Base-by-base conservation (phyloP, 169 alveolate genomes). In the Babesia bigemina region DNA sequence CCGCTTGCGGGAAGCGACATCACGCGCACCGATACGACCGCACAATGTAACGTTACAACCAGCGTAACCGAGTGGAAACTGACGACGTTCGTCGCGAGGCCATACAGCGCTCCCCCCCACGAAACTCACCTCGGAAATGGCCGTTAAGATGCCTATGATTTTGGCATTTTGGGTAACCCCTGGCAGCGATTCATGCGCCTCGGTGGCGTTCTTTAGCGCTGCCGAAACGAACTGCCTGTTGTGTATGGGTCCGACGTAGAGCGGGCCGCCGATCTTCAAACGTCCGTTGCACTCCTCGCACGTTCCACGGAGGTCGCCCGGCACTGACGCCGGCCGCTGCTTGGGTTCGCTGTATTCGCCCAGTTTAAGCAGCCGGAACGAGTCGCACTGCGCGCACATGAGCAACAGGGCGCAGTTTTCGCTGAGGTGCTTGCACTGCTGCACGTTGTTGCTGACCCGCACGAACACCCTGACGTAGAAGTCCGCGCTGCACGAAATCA, bases 381-480 rank as follows among this genome's bases (percentile, higher is more conserved):
- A 79, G 47, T 73, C 81, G 48, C 87, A 79, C 59, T 70, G 81
- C 22, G 72, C 71, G 69, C 85, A 82, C 36, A 82, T 8, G 42
- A 71, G 58, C 7, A 96, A 94, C 55, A 94, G 79, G 36, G 97
- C 96, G 16, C 86, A 62, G 57, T 91, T 92, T 55, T 86, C 72
- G 50, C 96, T 88, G 47, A 92, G 84, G 60, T 90, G 87, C 79
- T 96, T 95, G 59, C 98, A 94, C 71, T 86, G 79, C 24, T 90
- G 84, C 22, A 98, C 91, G 75, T 93, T 91, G 52, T 90, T 92
- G 47, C 82, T 71, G 9, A 96, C 92, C 75, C 93, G 87, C 17
- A 96, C 94, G 69, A 95, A 94, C 12, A 95, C 92, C 55, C 99
- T 84, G 49, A 96, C 94, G 81, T 96, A 96, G 84, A 95, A 96